A percentile compares a stretch with the other conserved stretches of the same genome.
Evolutionary conservation across 441 rosid genomes (phyloP).

Genomic region (Geranium incanum): DNA sequence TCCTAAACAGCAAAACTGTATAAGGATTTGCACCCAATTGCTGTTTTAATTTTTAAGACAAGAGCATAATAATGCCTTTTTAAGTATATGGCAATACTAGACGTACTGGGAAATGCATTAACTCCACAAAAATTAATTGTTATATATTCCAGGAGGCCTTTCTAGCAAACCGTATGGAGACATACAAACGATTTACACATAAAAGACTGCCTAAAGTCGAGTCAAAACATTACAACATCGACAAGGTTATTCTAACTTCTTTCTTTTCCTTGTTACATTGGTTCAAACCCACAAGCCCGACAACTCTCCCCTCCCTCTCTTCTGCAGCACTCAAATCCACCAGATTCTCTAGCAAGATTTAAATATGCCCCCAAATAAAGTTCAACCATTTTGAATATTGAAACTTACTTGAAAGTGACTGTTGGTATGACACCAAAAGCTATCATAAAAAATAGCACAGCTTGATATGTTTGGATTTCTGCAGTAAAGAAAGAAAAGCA

Average conservation of each 20-base stretch:
- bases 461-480: constrained; percentile 22
- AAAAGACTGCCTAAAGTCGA: not conserved
- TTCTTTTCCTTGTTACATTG: not conserved
- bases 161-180: constrained; percentile 11
- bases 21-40: no score
- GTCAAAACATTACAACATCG: not conserved
- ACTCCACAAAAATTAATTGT: constrained; percentile 1
- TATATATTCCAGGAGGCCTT: not conserved
- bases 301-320: not conserved
- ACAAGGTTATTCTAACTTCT: not conserved
- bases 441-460: constrained; percentile 23
- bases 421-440: constrained; percentile 26
- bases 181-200: not conserved
- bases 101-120: not conserved
- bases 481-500: not conserved
- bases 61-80: not conserved
- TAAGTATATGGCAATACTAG: not conserved
- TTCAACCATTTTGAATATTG: not conserved
- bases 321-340: not conserved
- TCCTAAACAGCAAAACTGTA: not conserved
- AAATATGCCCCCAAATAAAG: not conserved
- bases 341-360: not conserved
- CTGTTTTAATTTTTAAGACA: not conserved
- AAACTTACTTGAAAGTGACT: constrained; percentile 23
- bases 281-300: not conserved